Conservation (phyloP, 805 yeast species). For the Yarrowia keelungensis region DNA sequence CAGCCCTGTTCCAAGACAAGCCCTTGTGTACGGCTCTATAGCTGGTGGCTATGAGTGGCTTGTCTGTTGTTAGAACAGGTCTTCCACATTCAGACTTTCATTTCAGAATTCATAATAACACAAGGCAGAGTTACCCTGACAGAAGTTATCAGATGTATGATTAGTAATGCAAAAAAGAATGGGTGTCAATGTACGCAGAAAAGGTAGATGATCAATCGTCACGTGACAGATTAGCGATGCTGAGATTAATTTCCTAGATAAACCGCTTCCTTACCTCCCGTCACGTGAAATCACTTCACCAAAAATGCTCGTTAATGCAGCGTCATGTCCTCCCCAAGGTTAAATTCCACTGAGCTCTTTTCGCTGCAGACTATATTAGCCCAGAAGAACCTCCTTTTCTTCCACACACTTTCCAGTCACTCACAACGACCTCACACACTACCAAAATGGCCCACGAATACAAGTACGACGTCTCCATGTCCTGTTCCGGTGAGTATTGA, state of each 20-base stretch:
- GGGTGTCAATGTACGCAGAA: no score
- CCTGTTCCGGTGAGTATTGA: constrained; percentile 65
- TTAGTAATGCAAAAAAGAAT: no score
- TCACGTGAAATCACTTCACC: constrained; percentile 28
- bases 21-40: no score
- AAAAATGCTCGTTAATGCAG: constrained; percentile 28
- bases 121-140: neutral
- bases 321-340: constrained; percentile 22
- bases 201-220: neutral
- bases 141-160: neutral
- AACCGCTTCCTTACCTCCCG: no score
- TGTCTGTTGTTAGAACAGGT: neutral
- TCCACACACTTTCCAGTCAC: neutral
- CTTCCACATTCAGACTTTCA: neutral
- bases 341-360: constrained; percentile 20
- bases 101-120: neutral
- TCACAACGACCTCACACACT: neutral
- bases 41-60: no score
- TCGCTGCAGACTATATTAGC: constrained; percentile 18
- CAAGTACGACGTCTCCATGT: constrained; percentile 82
- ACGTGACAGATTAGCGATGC: no score
- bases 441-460: constrained; percentile 59
- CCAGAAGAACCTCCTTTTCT: neutral
- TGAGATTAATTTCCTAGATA: no score
- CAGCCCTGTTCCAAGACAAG: no score